A percentile compares a stretch with the other conserved stretches of the same genome.
These are phyloP conservation scores for Westerdykella ornata DNA, from an alignment of 2,329 filamentous ascomycete species.

Conservation along the genomic window DNA sequence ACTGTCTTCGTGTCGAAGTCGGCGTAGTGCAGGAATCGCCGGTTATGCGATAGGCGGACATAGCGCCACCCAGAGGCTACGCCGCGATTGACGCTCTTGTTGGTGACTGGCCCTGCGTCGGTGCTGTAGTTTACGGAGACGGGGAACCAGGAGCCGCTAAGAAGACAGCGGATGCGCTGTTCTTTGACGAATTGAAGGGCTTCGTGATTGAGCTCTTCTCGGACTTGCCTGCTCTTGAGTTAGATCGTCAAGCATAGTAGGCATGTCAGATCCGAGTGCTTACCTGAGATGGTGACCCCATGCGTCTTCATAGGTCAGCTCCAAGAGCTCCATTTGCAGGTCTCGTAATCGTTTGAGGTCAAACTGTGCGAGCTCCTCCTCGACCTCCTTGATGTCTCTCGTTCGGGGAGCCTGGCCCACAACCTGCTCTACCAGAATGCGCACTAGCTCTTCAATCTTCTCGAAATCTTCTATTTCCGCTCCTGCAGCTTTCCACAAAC, in stretches of 20 bases:
- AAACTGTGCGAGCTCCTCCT: conserved; percentile 80
- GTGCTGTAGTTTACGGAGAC: conserved; percentile 46
- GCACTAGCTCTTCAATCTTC: conserved; percentile 84
- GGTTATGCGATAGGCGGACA: conserved; percentile 82
- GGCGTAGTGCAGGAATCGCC: conserved; percentile 81
- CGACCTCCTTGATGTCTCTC: conserved; percentile 78
- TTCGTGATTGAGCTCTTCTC: conserved; percentile 84
- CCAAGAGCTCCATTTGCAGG: conserved; percentile 87
- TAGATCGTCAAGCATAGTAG: conserved; percentile 10
- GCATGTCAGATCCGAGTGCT: conserved; percentile 2
- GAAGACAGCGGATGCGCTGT: conserved; percentile 81
- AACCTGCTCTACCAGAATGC: conserved; percentile 84
- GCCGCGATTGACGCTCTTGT: conserved; percentile 37
- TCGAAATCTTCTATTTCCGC: conserved; percentile 83
- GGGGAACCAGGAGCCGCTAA: conserved; percentile 85
- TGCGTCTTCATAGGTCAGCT: conserved; percentile 85
- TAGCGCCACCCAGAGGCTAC: conserved; percentile 65
- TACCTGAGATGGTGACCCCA: conserved; percentile 81
- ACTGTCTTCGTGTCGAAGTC: conserved; percentile 65
- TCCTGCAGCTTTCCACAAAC: conserved; percentile 85
- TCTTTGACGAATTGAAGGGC: conserved; percentile 95
- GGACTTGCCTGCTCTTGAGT: conserved; percentile 56
- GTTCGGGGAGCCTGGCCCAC: conserved; percentile 74
- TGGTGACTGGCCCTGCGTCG: conserved; percentile 43
- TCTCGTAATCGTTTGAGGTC: conserved; percentile 72